A percentile compares a stretch with the other conserved stretches of the same genome.
These are phyloP conservation scores for Geoglossum cookeanum DNA, from an alignment of 2,329 filamentous ascomycete genomes.

Conservation along the genomic window DNA sequence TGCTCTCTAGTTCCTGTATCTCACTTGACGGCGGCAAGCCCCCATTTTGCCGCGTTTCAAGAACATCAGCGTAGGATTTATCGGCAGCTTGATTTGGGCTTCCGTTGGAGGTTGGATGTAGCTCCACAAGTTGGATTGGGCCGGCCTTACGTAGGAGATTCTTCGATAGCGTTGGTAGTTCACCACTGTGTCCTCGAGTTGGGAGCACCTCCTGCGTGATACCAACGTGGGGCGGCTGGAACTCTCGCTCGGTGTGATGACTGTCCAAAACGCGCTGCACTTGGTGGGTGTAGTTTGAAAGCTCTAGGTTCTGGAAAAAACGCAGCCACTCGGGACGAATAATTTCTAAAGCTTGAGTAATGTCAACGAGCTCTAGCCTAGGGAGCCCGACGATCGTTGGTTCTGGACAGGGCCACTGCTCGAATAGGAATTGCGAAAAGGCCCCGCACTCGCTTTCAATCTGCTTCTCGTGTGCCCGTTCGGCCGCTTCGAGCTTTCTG, in stretches of 20 bases:
- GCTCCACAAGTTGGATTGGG: neutral
- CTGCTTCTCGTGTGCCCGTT: slow-evolving; percentile 15
- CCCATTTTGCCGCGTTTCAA: neutral
- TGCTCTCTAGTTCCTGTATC: slow-evolving; percentile 13
- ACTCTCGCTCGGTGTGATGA: slow-evolving; percentile 12
- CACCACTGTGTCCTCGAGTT: slow-evolving; percentile 7
- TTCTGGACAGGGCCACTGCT: slow-evolving; percentile 26
- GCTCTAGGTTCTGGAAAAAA: slow-evolving; percentile 28
- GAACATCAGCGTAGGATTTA: neutral
- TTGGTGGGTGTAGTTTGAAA: slow-evolving; percentile 24
- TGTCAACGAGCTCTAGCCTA: slow-evolving; percentile 19
- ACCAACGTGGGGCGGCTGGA: slow-evolving; percentile 8
- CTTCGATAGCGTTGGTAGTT: slow-evolving; percentile 1
- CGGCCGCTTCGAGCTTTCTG: slow-evolving; percentile 16
- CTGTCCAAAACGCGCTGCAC: slow-evolving; percentile 24
- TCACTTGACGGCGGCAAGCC: slow-evolving; percentile 1
- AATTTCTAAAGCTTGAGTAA: slow-evolving; percentile 19
- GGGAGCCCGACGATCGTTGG: slow-evolving; percentile 17
- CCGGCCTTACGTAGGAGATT: slow-evolving; percentile 7
- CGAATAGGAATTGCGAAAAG: slow-evolving; percentile 24
- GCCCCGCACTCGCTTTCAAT: slow-evolving; percentile 18
- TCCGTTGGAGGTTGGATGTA: neutral
- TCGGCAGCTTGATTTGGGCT: neutral
- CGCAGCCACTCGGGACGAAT: slow-evolving; percentile 29
- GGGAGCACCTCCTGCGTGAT: slow-evolving; percentile 9